Evolutionary conservation across 768 basidiomycete genomes (phyloP), one percentile per base, ranked within the genome.

Genomic region (Udeniomyces megalosporus): DNA sequence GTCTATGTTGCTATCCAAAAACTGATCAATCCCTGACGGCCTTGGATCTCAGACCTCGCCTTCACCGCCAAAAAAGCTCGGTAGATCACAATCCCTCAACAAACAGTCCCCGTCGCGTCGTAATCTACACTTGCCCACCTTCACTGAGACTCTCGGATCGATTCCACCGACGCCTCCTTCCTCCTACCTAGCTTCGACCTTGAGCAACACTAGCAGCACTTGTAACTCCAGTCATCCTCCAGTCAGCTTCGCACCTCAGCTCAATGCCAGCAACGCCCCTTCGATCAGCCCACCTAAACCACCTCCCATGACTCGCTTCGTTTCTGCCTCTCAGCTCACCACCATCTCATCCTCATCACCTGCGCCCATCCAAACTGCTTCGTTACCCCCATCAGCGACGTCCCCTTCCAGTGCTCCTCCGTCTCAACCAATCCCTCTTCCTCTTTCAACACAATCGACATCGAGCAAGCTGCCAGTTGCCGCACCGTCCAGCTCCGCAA

Each of bases 221-320:
- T n/a, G n/a, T n/a, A n/a, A n/a, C n/a, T n/a, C n/a, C n/a, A n/a
- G n/a, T 38, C 34, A 29, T 5, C n/a, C 35, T 47, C 17, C 44
- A 32, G 38, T 35, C 58, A 34, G 61, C 17, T 34, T 8, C 29
- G 20, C 42, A 52, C 26, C 47, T 64, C n/a, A n/a, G n/a, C n/a
- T n/a, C n/a, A n/a, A n/a, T n/a, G n/a, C n/a, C n/a, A n/a, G n/a
- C n/a, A n/a, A n/a, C n/a, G 17, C 55, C 28, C 46, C 42, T 15
- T 44, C 55, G 42, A 24, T 26, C 28, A 57, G 20, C 38, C 55
- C 49, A 28, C 49, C 55, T 29, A 49, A 65, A 34, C 62, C 66
- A 20, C 68, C 68, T 10, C 67, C 67, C 26, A 48, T 68, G 45
- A 67, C 29, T 12, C 61, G 68, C 4, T 59, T 66, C 45, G 59